Base-by-base conservation (phyloP, 176 grass and related monocot genomes). In the Cenchrus americanus region DNA sequence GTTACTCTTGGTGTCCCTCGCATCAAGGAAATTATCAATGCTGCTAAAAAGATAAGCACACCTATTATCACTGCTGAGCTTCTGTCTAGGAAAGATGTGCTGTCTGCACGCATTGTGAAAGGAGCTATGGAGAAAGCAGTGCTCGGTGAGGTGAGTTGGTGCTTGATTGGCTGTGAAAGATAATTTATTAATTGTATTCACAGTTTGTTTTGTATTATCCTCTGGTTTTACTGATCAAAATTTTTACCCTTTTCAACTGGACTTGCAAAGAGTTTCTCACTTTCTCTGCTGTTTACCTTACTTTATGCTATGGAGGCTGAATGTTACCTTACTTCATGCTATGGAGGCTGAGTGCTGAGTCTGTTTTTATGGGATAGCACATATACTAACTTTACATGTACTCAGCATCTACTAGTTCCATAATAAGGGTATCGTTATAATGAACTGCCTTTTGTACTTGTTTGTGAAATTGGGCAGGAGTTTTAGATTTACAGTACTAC, bases 11-110 rank as follows among this genome's bases (percentile, higher is more conserved):
- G 95, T 66, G 95, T 98, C 86, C 95, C 95, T 69, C 90, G 95
- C 43, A 98, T 98, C 84, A 98, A 90, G 92, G 95, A 98, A 91
- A 98, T 98, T 83, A 98, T 98, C 78, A 95, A 98, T 80, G 95
- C 89, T 48, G 61, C 95, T 50, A 98, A 95, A 87, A 98, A 94
- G 37, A 98, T 98, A 87, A 98, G 91, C 74, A 98, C 95, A 26
- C 95, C 92, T 22, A 83, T 94, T 71, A 88, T 98, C 47, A 89
- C 87, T 26, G 89, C 92, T 77, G 87, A 60, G 51, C 89, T 98
- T 84, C 40, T 93, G 51, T 78, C 68, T 49, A 80, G 73, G 69
- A 30, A 77, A 79, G 84, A 95, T 83, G 86, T 82, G 21, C 23
- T 86, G 27, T 89, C 83, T 30, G 92, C 93, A 78, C 80, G 85